phyloP scores from a whole-genome alignment of 352 stramenopile genomes.

The Globisporangium irregulare region DNA sequence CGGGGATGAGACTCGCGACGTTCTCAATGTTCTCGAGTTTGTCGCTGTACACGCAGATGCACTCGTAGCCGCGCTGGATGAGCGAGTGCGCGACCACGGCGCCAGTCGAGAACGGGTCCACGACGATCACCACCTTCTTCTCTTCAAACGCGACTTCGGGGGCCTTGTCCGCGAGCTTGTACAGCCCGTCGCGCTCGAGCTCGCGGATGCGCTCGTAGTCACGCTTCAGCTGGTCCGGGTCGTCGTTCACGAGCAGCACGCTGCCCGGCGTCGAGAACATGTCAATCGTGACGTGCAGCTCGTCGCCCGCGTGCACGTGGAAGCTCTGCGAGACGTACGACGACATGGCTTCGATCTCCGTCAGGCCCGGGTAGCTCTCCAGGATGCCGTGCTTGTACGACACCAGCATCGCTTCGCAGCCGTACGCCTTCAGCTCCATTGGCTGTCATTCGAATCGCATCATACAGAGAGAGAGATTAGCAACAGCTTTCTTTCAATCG shows the following conservation, averaged over 20 bases:
- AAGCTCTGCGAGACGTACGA: conserved; percentile 92
- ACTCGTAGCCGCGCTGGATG: conserved; percentile 86
- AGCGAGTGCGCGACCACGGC: conserved; percentile 93
- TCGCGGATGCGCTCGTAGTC: conserved; percentile 88
- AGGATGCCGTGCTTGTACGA: conserved; percentile 90
- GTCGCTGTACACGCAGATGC: conserved; percentile 86
- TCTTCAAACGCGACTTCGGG: conserved; percentile 10
- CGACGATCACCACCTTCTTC: conserved; percentile 87
- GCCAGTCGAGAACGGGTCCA: conserved; percentile 96
- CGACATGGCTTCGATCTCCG: conserved; percentile 89
- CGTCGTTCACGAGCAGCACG: conserved; percentile 90
- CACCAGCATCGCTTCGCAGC: conserved; percentile 93
- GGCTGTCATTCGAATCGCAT: conserved; percentile 30
- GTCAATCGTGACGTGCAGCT: conserved; percentile 90
- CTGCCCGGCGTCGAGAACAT: conserved; percentile 95
- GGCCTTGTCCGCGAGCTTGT: conserved; percentile 30
- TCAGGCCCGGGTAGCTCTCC: conserved; percentile 84
- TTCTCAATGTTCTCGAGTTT: conserved; percentile 80
- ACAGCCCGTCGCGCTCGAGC: conserved; percentile 72
- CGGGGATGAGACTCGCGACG: conserved; percentile 72
- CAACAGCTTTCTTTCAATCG: background rate
- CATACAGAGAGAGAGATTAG: background rate
- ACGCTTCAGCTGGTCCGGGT: conserved; percentile 62
- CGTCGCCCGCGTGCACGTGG: conserved; percentile 78
- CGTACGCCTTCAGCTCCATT: conserved; percentile 71